phyloP scores from a whole-genome alignment of 768 basidiomycete genomes.

The Boletus subcaerulescens region DNA sequence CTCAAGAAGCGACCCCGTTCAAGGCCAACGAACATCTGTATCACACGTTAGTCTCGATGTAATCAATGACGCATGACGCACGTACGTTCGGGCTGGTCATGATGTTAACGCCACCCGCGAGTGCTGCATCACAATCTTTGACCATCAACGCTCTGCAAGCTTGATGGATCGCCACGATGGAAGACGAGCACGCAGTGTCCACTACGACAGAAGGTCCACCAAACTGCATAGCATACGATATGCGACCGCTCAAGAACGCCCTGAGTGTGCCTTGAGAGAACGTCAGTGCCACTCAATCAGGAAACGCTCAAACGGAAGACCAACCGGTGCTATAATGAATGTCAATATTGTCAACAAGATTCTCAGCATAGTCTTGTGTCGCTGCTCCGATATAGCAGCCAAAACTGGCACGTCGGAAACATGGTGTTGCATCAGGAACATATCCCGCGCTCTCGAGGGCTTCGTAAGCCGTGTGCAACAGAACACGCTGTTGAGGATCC shows the following conservation, averaged over 20 bases:
- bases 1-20: slow-evolving; percentile 68
- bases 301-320: slow-evolving; percentile 7
- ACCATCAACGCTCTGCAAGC: slow-evolving; percentile 63
- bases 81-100: slow-evolving; percentile 70
- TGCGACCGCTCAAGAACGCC: slow-evolving; percentile 67
- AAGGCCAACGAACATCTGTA: slow-evolving; percentile 66
- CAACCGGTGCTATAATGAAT: slow-evolving; percentile 69
- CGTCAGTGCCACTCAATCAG: background rate
- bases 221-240: slow-evolving; percentile 66
- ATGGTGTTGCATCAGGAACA: slow-evolving; percentile 53
- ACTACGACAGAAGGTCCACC: slow-evolving; percentile 69
- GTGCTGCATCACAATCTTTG: slow-evolving; percentile 62
- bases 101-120: slow-evolving; percentile 74
- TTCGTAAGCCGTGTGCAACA: slow-evolving; percentile 64
- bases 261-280: slow-evolving; percentile 49
- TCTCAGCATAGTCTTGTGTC: slow-evolving; percentile 67
- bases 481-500: slow-evolving; percentile 73
- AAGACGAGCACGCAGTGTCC: slow-evolving; percentile 77
- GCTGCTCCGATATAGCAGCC: slow-evolving; percentile 70
- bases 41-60: background rate
- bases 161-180: slow-evolving; percentile 63
- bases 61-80: background rate
- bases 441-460: slow-evolving; percentile 72
- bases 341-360: slow-evolving; percentile 59
- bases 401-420: slow-evolving; percentile 51